Base-by-base conservation (phyloP, 805 yeast genomes). In the Candida ascalaphidarum region DNA sequence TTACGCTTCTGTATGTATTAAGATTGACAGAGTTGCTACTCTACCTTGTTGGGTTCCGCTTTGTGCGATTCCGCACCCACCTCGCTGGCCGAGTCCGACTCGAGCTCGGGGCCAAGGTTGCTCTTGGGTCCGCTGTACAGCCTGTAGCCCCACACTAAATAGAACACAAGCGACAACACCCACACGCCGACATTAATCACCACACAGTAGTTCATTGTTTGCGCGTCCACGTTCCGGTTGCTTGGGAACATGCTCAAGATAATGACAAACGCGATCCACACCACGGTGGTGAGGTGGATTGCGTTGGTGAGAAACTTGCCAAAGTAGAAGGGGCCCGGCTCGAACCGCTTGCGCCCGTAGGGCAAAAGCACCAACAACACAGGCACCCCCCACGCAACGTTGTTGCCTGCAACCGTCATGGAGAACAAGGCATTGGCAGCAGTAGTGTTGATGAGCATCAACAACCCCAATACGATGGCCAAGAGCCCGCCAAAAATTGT, bases 391-490 rank as follows among this genome's bases (percentile, higher is more conserved):
- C 83, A 73, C 3, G 82, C 73, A 16, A 77, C 52, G 39, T 70
- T 67, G 46, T 76, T 74, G 32, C 82, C 78, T 7, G 79, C 70
- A 34, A 76, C 68, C 19, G 69, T 71, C 22, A 79, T 57, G 1
- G 82, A 68, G 55, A 79, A 80, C 25, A 80, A 58, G n/a, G 86
- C 85, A 32, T 57, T 61, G 3, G 84, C 73, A 14, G 85, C 83
- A 4, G 74, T 61, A 3, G 65, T 35, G 23, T 75, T 76, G 30
- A 76, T 74, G 30, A 79, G 52, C 33, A 74, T 68, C 35, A 79
- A 55, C 31, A 71, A 61, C 7, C 85, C 85, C 13, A 78, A 40
- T 7, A 67, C 30, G 7, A 71, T 46, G n/a, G 70, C 61, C 5
- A 74, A 46, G n/a, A 48, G 29, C 9, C 75, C 69, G 13, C 72